Base-by-base conservation (phyloP, 306 rosid genomes). In the Cucumis hystrix region DNA sequence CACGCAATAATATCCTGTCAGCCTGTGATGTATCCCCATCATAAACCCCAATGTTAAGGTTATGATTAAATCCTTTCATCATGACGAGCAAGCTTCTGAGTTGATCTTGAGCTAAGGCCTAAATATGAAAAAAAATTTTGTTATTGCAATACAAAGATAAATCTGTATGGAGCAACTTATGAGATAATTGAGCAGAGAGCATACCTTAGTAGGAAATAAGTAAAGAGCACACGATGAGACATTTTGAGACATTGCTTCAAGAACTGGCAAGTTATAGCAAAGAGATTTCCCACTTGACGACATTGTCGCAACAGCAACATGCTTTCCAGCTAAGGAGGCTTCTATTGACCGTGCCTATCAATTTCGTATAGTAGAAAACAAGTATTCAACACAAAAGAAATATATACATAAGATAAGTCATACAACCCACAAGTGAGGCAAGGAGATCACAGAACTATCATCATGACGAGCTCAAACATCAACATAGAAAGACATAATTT, bases 61-160 rank as follows among this genome's bases (percentile, higher is more conserved):
- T 82, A 77, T 69, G 75, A 81, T 78, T 84, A 79, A 87, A 86
- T 74, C 83, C 96, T 84, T 92, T 87, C 40, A 86, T 89, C 88
- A 92, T 85, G 82, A 70, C 21, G 65, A 79, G 82, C 83, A 94
- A 78, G 82, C 92, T 87, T 86, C 98, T 87, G 80, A 91, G 86
- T 81, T 94, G 97, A 84, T 94, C 98, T 85, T 94, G 98, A 85
- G 97, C 97, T 78, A 92, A 88, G 57, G 98, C 98, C 97, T 91
- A 83, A 71, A 49, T 47, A 57, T 49, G 59, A 47, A 70, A 68
- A 41, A 41, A 6, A 60, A 60, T 69, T 78, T 78, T 58, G 78
- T 58, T 37, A 78, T 60, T 64, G 54, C 18, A 71, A 33, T 57
- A 8, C 45, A n/a, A 9, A 81, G 56, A 59, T 25, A 55, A 52